Conservation (phyloP, 2,329 filamentous ascomycete species). For the Xylaria arbuscula region DNA sequence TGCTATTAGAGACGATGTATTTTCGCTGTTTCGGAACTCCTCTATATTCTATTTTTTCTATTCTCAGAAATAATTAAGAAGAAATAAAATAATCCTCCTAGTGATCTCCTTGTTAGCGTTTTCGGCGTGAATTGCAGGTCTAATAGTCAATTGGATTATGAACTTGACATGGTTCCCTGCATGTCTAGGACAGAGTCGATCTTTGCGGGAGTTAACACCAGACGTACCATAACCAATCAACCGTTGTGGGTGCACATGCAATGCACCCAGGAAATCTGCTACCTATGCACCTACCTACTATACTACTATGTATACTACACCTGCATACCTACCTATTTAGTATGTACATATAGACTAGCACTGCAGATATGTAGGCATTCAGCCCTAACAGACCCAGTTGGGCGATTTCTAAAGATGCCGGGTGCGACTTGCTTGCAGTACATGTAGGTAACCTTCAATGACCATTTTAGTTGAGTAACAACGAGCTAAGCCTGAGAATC, state of each 20-base stretch:
- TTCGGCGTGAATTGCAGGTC: background rate
- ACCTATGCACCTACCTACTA: too few relatives aligned
- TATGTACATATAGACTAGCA: constrained; percentile 5
- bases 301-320: too few relatives aligned
- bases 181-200: constrained; percentile 32
- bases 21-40: too few relatives aligned
- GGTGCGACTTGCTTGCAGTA: background rate
- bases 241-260: constrained; percentile 21
- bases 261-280: too few relatives aligned
- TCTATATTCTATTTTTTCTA: too few relatives aligned
- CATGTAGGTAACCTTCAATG: too few relatives aligned
- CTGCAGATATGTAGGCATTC: constrained; percentile 21
- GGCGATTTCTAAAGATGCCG: background rate
- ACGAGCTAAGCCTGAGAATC: background rate
- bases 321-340: too few relatives aligned
- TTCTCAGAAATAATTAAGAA: too few relatives aligned
- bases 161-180: constrained; percentile 15
- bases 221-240: constrained; percentile 41
- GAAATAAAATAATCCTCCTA: too few relatives aligned
- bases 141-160: background rate
- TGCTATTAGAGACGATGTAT: too few relatives aligned
- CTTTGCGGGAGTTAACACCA: constrained; percentile 7
- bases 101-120: background rate
- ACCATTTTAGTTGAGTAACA: background rate
- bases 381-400: constrained; percentile 37